Evolutionary conservation across 208 protist genomes (phyloP), one percentile per base, ranked within the genome.

Genomic region (Crithidia fasciculata): DNA sequence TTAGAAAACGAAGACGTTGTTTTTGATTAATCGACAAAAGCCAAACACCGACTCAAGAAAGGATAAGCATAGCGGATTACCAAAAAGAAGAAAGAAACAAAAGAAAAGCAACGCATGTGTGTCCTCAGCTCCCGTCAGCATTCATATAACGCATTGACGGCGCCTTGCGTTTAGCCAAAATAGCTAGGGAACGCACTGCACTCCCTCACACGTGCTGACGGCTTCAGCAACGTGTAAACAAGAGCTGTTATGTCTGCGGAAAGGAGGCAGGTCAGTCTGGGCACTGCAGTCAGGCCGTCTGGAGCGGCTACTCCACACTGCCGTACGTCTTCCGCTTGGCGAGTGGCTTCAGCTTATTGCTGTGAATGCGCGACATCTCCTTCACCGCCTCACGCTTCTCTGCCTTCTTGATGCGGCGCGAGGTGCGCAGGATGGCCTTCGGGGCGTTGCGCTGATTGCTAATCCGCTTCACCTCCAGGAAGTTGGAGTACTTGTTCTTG

Each of bases 381-480:
- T 97, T 97, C 53, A 97, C 60, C 49, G 89, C 55, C 68, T 97
- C 93, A 37, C 89, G 80, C 72, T 91, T 93, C 67, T 90, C 89
- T 40, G 86, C 82, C 76, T 90, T 93, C 82, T 93, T 92, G 19
- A 74, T 81, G 15, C 93, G 82, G 58, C 81, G 71, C 16, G 85
- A 81, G 10, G 83, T 81, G 40, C 87, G 79, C 67, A 84, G 69
- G 63, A 97, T 91, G 8, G 80, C 78, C 80, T 97, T 97, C 0
- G 93, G 93, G 39, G 91, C 85, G 69, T 96, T 95, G 56, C 93
- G 80, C 76, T 97, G 93, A 60, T 93, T 94, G 73, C 77, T 87
- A 78, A 97, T 97, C 37, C 90, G 85, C 75, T 88, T 89, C 8
- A 97, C 90, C 74, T 97, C 93, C 36, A 91, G 55, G 72, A 97